phyloP scores from a whole-genome alignment of 306 rosid genomes.

The Acacia crassicarpa region DNA sequence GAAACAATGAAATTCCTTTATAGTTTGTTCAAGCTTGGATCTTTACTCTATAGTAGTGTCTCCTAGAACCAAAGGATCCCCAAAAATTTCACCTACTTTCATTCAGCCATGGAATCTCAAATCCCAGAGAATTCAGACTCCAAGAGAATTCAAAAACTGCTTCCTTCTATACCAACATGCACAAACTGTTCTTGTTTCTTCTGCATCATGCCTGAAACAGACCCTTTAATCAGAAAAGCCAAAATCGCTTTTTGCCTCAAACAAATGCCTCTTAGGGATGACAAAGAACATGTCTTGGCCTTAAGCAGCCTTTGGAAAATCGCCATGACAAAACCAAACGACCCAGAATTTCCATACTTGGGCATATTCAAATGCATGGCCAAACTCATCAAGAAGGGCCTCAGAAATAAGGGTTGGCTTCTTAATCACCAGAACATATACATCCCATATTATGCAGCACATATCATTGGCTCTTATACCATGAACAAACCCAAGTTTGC shows the following conservation, averaged over 20 bases:
- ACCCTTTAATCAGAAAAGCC: constrained; percentile 37
- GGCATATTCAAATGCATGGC: constrained; percentile 73
- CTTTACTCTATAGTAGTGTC: not conserved
- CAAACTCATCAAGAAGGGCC: constrained; percentile 56
- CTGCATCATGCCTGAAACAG: constrained; percentile 61
- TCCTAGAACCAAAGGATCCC: constrained; percentile 4
- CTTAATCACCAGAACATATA: constrained; percentile 60
- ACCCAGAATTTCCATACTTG: constrained; percentile 69
- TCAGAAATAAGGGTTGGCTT: constrained; percentile 52
- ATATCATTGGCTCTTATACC: constrained; percentile 74
- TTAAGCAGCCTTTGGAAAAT: constrained; percentile 66
- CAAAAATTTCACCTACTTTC: not conserved
- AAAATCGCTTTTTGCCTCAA: constrained; percentile 48
- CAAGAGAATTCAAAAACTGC: constrained; percentile 10
- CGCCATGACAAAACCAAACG: constrained; percentile 59
- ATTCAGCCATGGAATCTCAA: constrained; percentile 37
- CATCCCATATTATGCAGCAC: constrained; percentile 83
- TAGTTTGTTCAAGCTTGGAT: not conserved
- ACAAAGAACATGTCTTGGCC: constrained; percentile 53
- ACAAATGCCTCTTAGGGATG: constrained; percentile 52
- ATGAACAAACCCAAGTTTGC: constrained; percentile 57
- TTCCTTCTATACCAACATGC: constrained; percentile 31
- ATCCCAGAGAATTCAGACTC: constrained; percentile 24
- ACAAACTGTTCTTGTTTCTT: constrained; percentile 55
- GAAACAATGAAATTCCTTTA: not conserved